Base-by-base conservation (phyloP, 2,329 filamentous ascomycete genomes). In the Neonectria faginata region DNA sequence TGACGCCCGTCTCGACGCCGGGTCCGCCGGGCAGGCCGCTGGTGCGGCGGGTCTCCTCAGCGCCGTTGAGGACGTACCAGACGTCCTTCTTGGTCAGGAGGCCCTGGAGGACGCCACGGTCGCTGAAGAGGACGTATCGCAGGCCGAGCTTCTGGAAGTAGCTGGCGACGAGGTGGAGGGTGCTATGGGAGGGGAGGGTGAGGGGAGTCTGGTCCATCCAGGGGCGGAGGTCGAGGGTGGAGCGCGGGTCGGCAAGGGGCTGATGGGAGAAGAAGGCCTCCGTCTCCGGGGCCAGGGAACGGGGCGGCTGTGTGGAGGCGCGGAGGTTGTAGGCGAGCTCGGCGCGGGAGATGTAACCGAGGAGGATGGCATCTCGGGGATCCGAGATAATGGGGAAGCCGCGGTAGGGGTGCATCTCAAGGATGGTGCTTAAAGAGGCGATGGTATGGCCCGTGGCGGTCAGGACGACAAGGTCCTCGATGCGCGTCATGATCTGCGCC, bases 161-260 rank as follows among this genome's bases (percentile, higher is more conserved):
- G 62, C 88, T 90, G 25, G 97, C 90, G 3, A 92, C 93, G n/a
- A 98, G 86, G 76, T 94, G 90, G 65, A 99, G 88, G 64, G 86
- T 91, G 16, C 90, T 89, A 67, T 89, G 88, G 22, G 89, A 89
- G 45, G 93, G 92, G 18, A 98, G 84, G 0, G 96, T 98, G 51
- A 99, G 92, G 0, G 96, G 96, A 0, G 96, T 99, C 79, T 97
- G 95, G 78, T 99, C 96, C 94, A 99, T 97, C 96, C 96, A 99
- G 2, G 94, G 94, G 8, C 95, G 86, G 11, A 99, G 85, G 79
- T 99, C 96, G 42, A 99, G 88, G 1, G 91, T 94, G 16, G 88
- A 86, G 20, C 86, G 83, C 0, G 92, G 91, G 73, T 97, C 93
- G 1, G 91, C 91, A 58, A 95, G 89, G 2, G 92, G 90, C 74